phyloP scores from a whole-genome alignment of 768 basidiomycete genomes.

The Tulasnella sp. region DNA sequence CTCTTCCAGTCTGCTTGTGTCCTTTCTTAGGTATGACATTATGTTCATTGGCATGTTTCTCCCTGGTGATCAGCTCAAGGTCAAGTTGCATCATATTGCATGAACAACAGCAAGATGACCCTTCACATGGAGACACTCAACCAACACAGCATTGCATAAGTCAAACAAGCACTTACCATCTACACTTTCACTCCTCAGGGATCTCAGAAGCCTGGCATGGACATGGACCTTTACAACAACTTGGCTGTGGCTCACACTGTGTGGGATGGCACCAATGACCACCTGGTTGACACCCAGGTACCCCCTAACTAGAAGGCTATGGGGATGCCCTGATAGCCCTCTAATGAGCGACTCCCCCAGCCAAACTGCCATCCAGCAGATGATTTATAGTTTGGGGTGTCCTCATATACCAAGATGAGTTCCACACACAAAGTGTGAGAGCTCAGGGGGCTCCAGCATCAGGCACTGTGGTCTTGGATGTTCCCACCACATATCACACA shows the following conservation, averaged over 20 bases:
- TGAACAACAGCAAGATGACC: constrained; percentile 67
- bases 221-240: constrained; percentile 91
- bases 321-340: constrained; percentile 96
- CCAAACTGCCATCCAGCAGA: constrained; percentile 95
- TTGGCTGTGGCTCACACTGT: constrained; percentile 92
- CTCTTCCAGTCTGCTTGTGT: constrained; percentile 30
- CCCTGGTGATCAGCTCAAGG: constrained; percentile 34
- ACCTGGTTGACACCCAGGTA: constrained; percentile 45
- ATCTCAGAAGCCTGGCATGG: constrained; percentile 66
- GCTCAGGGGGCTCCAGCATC: too few species aligned
- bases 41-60: constrained; percentile 38
- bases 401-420: too few species aligned
- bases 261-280: constrained; percentile 93
- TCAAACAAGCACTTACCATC: constrained; percentile 59
- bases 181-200: constrained; percentile 42
- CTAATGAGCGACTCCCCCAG: constrained; percentile 79
- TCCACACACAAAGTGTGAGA: too few species aligned
- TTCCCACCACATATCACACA: too few species aligned
- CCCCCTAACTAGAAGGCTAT: constrained; percentile 85
- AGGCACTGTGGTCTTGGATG: too few species aligned
- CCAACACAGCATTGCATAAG: constrained; percentile 73
- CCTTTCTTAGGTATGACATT: constrained; percentile 44
- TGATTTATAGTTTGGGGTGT: too few species aligned
- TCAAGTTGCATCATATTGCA: constrained; percentile 35
- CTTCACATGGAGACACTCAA: constrained; percentile 42